Percentiles rank a stretch among this genome's conserved stretches.
Evolutionary conservation across 495 filamentous ascomycete genomes (phyloP).

Genomic region (Ramalina peruviana): DNA sequence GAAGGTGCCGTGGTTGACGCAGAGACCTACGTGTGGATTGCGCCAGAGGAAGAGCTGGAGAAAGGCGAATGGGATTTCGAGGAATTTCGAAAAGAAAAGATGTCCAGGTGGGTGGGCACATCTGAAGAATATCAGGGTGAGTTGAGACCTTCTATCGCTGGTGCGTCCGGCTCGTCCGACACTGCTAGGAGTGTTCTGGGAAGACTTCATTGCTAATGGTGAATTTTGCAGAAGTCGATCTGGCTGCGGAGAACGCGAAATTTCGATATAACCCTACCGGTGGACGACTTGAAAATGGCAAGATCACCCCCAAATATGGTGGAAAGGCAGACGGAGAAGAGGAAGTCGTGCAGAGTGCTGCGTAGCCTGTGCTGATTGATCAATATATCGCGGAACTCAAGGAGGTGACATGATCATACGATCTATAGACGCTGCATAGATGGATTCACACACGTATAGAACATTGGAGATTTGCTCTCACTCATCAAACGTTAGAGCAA

Average conservation of each 20-base stretch:
- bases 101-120: conserved; percentile 36
- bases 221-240: conserved; percentile 11
- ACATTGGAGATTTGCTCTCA: too few species aligned
- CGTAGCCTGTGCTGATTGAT: conserved; percentile 6
- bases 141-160: conserved; percentile 1
- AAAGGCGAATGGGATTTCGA: conserved; percentile 70
- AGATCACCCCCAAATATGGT: conserved; percentile 5
- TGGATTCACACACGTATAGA: too few species aligned
- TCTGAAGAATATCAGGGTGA: conserved; percentile 21
- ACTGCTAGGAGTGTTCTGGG: neutral
- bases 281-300: conserved; percentile 8
- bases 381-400: too few species aligned
- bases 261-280: conserved; percentile 9
- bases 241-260: conserved; percentile 6
- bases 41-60: conserved; percentile 38
- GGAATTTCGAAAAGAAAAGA: conserved; percentile 53
- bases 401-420: too few species aligned
- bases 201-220: neutral
- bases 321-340: conserved; percentile 7
- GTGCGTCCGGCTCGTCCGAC: neutral
- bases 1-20: conserved; percentile 40
- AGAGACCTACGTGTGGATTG: conserved; percentile 67
- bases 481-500: too few species aligned
- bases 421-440: too few species aligned
- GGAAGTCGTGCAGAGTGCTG: conserved; percentile 21